Evolutionary conservation across 2,329 filamentous ascomycete genomes (phyloP).

Genomic region (Sarocladium kiliense): DNA sequence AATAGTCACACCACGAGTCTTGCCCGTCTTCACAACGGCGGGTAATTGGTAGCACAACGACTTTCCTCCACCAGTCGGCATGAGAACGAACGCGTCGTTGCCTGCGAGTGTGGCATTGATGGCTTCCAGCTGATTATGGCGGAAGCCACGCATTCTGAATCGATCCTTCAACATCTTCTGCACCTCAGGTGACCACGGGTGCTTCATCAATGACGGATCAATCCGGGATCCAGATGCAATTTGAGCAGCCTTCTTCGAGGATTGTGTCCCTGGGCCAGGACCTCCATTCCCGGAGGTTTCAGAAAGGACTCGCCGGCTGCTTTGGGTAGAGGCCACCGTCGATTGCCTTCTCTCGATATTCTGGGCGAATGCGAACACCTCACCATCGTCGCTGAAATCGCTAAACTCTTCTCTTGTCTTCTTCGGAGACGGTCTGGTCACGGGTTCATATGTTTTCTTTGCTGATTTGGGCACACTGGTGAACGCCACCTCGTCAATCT

Average conservation of each 20-base stretch:
- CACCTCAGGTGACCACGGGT: constrained; percentile 83
- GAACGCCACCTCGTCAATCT: constrained; percentile 23
- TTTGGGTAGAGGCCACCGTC: constrained; percentile 16
- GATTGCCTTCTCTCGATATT: constrained; percentile 40
- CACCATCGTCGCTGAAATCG: constrained; percentile 45
- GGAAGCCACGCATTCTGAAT: constrained; percentile 82
- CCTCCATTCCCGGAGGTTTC: constrained; percentile 44
- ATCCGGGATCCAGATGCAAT: constrained; percentile 11
- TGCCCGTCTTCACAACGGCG: constrained; percentile 74
- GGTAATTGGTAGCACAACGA: constrained; percentile 96
- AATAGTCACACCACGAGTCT: constrained; percentile 79
- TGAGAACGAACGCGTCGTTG: constrained; percentile 88
- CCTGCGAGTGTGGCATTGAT: constrained; percentile 89
- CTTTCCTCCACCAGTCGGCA: constrained; percentile 97
- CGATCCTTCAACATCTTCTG: constrained; percentile 72
- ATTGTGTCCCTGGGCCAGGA: constrained; percentile 22
- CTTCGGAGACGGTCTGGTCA: neutral
- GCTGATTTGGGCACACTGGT: constrained; percentile 10
- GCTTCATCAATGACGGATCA: constrained; percentile 44
- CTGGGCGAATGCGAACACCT: constrained; percentile 48
- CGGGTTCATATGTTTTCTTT: constrained; percentile 6
- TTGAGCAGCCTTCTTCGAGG: constrained; percentile 26
- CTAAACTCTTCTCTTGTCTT: constrained; percentile 31
- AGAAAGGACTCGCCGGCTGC: constrained; percentile 33
- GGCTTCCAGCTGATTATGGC: constrained; percentile 86